Evolutionary conservation across 176 grass and related monocot species (phyloP), one percentile per base, ranked within the genome.

Genomic region (Oropetium thomaeum): DNA sequence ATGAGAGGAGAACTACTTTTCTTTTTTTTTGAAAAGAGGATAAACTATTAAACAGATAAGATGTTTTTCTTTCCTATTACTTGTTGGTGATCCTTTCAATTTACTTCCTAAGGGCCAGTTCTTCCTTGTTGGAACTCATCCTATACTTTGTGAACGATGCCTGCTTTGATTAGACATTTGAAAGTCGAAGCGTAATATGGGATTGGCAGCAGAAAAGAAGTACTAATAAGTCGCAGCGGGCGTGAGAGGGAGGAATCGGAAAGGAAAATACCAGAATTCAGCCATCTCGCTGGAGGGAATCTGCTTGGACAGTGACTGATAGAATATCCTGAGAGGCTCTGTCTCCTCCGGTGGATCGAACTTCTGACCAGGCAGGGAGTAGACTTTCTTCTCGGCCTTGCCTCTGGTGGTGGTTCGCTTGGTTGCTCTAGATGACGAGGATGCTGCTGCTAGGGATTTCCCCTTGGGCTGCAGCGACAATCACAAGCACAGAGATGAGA

Each of bases 201-300:
- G 12, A 8, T 7, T 12, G n/a, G 53, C 23, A 62, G 3, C 12
- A 62, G 16, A 31, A 57, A 7, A 55, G 8, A 57, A 25, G 22
- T 4, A 4, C n/a, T n/a, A n/a, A n/a, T n/a, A n/a, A n/a, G n/a
- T n/a, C n/a, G n/a, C n/a, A n/a, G n/a, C n/a, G n/a, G n/a, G n/a
- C n/a, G n/a, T n/a, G n/a, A n/a, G n/a, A n/a, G n/a, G 45, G 25
- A 74, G 45, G 23, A 59, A 39, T 19, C 16, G 28, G 41, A 29
- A 55, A 4, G 51, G 0, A 30, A 2, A 31, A 15, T 85, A 97
- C 95, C 89, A 94, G 89, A 94, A 86, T 70, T 94, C 81, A 63
- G 91, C 95, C 91, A 98, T 98, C 81, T 97, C 90, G 20, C 90
- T 97, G 22, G 90, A 88, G 38, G 93, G 93, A 71, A 93, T 98